Conservation (phyloP, 352 stramenopile species). For the Phytophthora chlamydospora region DNA sequence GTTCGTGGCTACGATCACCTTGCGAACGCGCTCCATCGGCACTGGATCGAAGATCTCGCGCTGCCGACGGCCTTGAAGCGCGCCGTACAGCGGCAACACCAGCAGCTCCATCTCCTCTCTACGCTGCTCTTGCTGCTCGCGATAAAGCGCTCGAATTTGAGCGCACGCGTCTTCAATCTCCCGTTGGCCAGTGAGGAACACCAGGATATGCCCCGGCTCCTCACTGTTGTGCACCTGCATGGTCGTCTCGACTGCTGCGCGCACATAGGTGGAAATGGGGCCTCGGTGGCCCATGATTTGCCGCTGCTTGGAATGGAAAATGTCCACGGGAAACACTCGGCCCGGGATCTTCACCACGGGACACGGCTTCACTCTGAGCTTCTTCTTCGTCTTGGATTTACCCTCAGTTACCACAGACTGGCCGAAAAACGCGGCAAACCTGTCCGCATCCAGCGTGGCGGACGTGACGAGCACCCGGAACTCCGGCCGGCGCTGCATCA, state of each 20-base stretch:
- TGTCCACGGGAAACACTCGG: slow-evolving; percentile 92
- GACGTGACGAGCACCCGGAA: slow-evolving; percentile 95
- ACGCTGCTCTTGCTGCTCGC: slow-evolving; percentile 11
- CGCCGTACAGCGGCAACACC: slow-evolving; percentile 95
- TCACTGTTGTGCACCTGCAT: slow-evolving; percentile 79
- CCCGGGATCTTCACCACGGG: slow-evolving; percentile 92
- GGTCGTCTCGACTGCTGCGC: slow-evolving; percentile 73
- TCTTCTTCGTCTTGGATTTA: slow-evolving; percentile 19
- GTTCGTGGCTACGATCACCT: slow-evolving; percentile 91
- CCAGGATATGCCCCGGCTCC: slow-evolving; percentile 89
- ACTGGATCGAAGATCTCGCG: slow-evolving; percentile 94
- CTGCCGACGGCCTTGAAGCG: slow-evolving; percentile 92
- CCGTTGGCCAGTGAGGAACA: slow-evolving; percentile 95
- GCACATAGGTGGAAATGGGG: slow-evolving; percentile 70
- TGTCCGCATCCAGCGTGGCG: slow-evolving; percentile 89
- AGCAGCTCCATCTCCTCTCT: slow-evolving; percentile 58
- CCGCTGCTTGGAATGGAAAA: slow-evolving; percentile 92
- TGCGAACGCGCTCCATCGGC: slow-evolving; percentile 75
- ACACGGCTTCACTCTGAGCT: slow-evolving; percentile 40
- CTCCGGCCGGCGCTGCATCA: slow-evolving; percentile 65
- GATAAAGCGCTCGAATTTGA: slow-evolving; percentile 78
- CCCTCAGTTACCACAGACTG: too few relatives aligned
- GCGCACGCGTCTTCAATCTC: slow-evolving; percentile 92
- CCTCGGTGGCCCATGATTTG: slow-evolving; percentile 78
- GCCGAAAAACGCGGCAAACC: slow-evolving; percentile 91